These are phyloP conservation scores for Podospora anserina DNA, from an alignment of 495 filamentous ascomycete species.

Conservation along the genomic window DNA sequence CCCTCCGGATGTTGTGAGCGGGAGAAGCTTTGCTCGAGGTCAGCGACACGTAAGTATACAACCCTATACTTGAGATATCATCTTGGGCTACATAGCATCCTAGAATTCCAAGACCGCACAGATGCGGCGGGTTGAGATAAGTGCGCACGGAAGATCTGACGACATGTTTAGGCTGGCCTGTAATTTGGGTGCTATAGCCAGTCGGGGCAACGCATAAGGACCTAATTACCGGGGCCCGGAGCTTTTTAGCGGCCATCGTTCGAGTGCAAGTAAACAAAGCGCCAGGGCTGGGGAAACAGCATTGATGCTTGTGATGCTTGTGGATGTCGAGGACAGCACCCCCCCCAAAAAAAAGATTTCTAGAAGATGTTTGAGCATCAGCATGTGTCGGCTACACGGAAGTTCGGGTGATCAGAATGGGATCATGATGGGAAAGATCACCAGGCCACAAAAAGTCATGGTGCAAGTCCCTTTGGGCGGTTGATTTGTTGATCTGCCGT, in stretches of 20 bases:
- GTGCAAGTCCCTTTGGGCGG: background rate
- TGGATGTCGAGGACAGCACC: background rate
- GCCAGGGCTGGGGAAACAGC: background rate
- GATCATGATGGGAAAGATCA: slow-evolving; percentile 14
- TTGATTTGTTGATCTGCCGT: slow-evolving; percentile 25
- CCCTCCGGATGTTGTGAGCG: background rate
- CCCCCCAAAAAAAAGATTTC: background rate
- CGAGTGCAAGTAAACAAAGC: slow-evolving; percentile 20
- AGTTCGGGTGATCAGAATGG: background rate
- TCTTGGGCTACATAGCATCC: too few species aligned
- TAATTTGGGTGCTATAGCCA: background rate
- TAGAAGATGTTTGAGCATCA: background rate
- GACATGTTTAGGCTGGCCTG: background rate
- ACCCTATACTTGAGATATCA: slow-evolving; percentile 1
- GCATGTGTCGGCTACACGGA: background rate
- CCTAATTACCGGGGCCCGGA: slow-evolving; percentile 19
- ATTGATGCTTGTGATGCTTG: slow-evolving; percentile 8
- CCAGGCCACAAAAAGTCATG: slow-evolving; percentile 10
- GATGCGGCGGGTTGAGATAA: slow-evolving; percentile 15
- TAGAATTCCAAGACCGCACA: slow-evolving; percentile 1
- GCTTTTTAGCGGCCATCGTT: slow-evolving; percentile 4
- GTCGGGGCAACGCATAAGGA: slow-evolving; percentile 16
- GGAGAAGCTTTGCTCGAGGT: background rate
- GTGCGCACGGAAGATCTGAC: background rate
- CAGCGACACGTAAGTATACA: background rate